Percentiles rank a stretch among this genome's conserved stretches.
Evolutionary conservation across 2,329 filamentous ascomycete genomes (phyloP).

Genomic region (Colletotrichum abscissum): DNA sequence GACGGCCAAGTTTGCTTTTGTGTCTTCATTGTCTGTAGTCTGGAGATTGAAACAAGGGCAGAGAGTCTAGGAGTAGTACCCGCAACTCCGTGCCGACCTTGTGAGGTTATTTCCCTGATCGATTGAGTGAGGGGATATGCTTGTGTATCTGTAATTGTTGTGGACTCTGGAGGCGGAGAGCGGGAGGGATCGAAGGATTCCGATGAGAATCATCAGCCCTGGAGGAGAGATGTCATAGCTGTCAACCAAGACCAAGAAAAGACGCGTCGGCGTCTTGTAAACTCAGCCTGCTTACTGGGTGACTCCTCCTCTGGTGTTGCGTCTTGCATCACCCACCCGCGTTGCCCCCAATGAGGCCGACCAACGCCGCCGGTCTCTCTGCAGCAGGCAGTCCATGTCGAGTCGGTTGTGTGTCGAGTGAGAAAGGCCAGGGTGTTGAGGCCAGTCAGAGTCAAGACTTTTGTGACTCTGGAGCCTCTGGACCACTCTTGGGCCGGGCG

Average conservation of each 20-base stretch:
- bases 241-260: neutral
- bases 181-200: conserved; percentile 20
- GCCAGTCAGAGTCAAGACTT: conserved; percentile 21
- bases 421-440: neutral
- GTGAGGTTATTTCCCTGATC: neutral
- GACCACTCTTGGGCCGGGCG: conserved; percentile 18
- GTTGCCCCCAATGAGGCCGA: conserved; percentile 26
- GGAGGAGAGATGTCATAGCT: conserved; percentile 23
- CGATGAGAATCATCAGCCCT: conserved; percentile 5
- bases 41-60: neutral
- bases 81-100: neutral
- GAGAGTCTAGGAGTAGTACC: neutral
- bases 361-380: conserved; percentile 1
- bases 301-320: conserved; percentile 1
- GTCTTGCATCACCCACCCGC: conserved; percentile 20
- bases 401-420: neutral
- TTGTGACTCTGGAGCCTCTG: neutral
- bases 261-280: conserved; percentile 19
- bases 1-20: neutral
- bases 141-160: neutral
- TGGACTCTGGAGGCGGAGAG: neutral
- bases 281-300: conserved; percentile 13
- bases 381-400: neutral
- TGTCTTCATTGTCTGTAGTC: conserved; percentile 1
- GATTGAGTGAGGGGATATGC: neutral